These are phyloP conservation scores for Yarrowia sp. DNA, from an alignment of 805 yeast genomes.

Conservation along the genomic window DNA sequence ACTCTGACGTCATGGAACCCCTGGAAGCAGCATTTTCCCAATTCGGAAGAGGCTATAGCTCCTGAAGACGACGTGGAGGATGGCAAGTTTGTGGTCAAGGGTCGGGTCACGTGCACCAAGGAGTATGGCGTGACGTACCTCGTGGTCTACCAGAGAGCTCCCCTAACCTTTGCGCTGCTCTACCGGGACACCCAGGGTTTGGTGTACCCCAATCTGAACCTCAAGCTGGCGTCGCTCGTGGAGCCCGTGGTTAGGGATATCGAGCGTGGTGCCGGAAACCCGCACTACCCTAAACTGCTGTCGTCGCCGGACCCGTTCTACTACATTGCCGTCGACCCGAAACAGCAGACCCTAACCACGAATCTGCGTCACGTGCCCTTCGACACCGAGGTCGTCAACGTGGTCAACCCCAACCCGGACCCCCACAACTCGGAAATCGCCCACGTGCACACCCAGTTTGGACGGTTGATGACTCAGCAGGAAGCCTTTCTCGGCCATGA, in stretches of 20 bases:
- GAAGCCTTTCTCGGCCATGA: slow-evolving; percentile 23
- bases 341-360: slow-evolving; percentile 12
- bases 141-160: slow-evolving; percentile 44
- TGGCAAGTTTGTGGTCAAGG: slow-evolving; percentile 11
- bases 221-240: slow-evolving; percentile 44
- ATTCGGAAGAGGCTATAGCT: slow-evolving; percentile 37
- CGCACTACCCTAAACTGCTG: slow-evolving; percentile 16
- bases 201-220: slow-evolving; percentile 43
- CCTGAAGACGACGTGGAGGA: slow-evolving; percentile 20
- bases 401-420: slow-evolving; percentile 14
- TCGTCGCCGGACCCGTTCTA: slow-evolving; percentile 36
- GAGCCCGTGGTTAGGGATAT: slow-evolving; percentile 45
- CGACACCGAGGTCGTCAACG: slow-evolving; percentile 4
- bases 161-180: slow-evolving; percentile 44
- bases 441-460: slow-evolving; percentile 28
- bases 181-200: slow-evolving; percentile 31
- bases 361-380: slow-evolving; percentile 24
- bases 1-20: slow-evolving; percentile 18
- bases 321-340: slow-evolving; percentile 42
- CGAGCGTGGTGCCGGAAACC: slow-evolving; percentile 8
- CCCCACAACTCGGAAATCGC: slow-evolving; percentile 1
- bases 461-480: slow-evolving; percentile 25
- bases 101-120: slow-evolving; percentile 1
- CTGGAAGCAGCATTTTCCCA: slow-evolving; percentile 30
- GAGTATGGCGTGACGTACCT: slow-evolving; percentile 37